These are phyloP conservation scores for Colletotrichum spinosum DNA, from an alignment of 2,329 filamentous ascomycete genomes.

Conservation along the genomic window DNA sequence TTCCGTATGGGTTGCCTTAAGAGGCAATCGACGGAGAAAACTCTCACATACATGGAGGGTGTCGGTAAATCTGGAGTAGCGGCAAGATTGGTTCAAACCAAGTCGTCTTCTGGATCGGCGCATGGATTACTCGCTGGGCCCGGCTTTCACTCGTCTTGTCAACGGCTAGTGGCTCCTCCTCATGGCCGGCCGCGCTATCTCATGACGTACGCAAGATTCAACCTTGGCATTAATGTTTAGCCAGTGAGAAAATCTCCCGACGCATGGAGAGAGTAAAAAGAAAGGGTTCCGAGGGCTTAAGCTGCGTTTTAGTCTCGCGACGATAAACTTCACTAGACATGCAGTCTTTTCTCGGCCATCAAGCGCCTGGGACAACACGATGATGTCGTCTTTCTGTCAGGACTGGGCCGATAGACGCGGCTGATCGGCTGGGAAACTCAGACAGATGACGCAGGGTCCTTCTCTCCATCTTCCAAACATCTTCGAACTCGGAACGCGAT, in stretches of 20 bases:
- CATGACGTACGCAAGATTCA: conserved; percentile 19
- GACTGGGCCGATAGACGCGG: conserved; percentile 1
- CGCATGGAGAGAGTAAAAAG: conserved; percentile 1
- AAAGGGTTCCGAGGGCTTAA: not conserved
- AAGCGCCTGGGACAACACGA: not conserved
- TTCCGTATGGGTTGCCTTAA: conserved; percentile 18
- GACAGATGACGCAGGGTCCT: conserved; percentile 10
- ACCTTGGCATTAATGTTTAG: conserved; percentile 5
- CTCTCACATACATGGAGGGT: conserved; percentile 13
- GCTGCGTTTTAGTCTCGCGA: not conserved
- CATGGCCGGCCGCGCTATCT: conserved; percentile 17
- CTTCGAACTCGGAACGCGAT: conserved; percentile 4
- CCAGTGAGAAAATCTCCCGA: conserved; percentile 2
- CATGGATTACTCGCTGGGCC: conserved; percentile 15
- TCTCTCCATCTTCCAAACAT: conserved; percentile 20
- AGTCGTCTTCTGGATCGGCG: conserved; percentile 21
- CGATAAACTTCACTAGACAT: not conserved
- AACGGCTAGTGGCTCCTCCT: not conserved
- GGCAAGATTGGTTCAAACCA: conserved; percentile 23
- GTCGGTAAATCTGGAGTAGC: conserved; percentile 11
- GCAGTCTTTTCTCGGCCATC: conserved; percentile 13
- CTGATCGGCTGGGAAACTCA: conserved; percentile 17
- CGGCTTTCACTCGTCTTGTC: not conserved
- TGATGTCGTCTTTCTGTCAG: not conserved
- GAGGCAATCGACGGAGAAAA: conserved; percentile 29